Percentiles rank a stretch among this genome's conserved stretches.
These are phyloP conservation scores for Didymellaceae sp. DNA, from an alignment of 2,329 filamentous ascomycete species.

Conservation along the genomic window DNA sequence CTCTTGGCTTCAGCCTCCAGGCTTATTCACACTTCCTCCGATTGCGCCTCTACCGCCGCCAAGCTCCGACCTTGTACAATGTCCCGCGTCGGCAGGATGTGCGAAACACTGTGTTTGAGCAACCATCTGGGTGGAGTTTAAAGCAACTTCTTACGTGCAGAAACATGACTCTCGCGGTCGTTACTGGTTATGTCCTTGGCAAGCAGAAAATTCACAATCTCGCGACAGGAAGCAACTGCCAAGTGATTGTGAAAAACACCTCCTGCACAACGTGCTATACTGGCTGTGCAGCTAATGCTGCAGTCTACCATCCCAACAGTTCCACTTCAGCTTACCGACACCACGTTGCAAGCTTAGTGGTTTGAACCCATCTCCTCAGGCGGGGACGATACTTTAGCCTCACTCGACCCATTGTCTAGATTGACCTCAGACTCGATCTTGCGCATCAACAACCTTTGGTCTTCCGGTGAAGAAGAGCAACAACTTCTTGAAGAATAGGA, in stretches of 20 bases:
- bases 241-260: neutral
- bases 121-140: constrained; percentile 6
- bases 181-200: constrained; percentile 4
- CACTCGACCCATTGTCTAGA: neutral
- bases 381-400: neutral
- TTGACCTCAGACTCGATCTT: neutral
- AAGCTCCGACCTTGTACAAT: constrained; percentile 15
- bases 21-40: constrained; percentile 15
- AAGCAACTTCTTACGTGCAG: constrained; percentile 7
- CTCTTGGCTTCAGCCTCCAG: constrained; percentile 15
- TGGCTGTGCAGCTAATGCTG: constrained; percentile 5
- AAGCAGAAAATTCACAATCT: constrained; percentile 1
- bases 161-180: constrained; percentile 15
- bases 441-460: neutral
- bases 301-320: constrained; percentile 11
- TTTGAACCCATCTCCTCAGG: constrained; percentile 4
- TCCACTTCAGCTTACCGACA: constrained; percentile 1
- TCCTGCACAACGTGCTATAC: neutral
- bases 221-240: constrained; percentile 1
- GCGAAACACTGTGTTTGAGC: constrained; percentile 2
- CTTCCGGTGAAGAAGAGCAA: constrained; percentile 7
- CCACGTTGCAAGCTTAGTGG: neutral
- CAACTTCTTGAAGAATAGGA: neutral
- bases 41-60: constrained; percentile 16
- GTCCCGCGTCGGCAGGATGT: neutral